Conservation (phyloP, 495 filamentous ascomycete species). For the Cercophora sp. region DNA sequence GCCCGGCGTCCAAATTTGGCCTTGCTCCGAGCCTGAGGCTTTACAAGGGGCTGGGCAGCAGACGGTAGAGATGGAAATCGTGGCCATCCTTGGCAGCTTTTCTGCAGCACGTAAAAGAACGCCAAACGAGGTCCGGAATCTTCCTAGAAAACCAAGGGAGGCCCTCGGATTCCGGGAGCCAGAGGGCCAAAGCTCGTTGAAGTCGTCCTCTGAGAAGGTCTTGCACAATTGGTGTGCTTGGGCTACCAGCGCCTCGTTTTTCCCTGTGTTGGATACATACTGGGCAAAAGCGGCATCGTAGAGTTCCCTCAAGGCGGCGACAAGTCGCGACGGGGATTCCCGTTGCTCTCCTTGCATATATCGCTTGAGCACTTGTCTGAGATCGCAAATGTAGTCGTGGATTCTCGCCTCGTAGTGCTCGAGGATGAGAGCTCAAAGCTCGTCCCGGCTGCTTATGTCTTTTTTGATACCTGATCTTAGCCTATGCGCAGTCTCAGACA, state of each 20-base stretch:
- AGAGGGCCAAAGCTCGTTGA: not conserved
- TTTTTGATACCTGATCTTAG: no score
- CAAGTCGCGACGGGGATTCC: not conserved
- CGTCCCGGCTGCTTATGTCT: not conserved
- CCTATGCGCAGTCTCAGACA: no score
- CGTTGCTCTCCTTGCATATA: not conserved
- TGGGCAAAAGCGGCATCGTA: not conserved
- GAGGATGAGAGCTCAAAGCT: not conserved
- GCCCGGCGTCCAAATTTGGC: no score
- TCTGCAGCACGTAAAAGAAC: not conserved
- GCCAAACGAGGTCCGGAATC: not conserved
- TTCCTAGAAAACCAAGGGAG: not conserved
- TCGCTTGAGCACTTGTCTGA: not conserved
- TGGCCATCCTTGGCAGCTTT: not conserved
- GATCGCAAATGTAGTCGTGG: not conserved
- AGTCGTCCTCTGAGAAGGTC: not conserved
- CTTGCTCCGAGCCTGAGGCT: no score
- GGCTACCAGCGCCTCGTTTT: not conserved
- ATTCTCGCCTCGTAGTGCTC: not conserved
- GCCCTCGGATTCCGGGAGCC: not conserved
- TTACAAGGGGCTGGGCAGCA: no score
- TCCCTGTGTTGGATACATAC: not conserved
- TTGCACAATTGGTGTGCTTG: not conserved
- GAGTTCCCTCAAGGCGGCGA: not conserved
- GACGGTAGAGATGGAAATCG: not conserved